Conservation (phyloP, 352 stramenopile species). For the Globisporangium rhizosaccharum region DNA sequence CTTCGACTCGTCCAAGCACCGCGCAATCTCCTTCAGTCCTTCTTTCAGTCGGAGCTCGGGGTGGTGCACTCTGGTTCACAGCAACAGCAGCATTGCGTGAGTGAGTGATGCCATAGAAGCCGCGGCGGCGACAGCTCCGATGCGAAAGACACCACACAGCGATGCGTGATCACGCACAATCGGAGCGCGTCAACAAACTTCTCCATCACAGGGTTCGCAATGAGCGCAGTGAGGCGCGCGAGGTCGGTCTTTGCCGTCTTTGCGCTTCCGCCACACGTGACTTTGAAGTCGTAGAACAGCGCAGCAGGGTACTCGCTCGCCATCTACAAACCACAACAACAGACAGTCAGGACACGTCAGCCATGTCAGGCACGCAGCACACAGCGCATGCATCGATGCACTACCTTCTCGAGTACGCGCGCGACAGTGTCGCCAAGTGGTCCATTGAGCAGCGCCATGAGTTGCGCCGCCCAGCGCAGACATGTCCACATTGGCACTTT, state of each 20-base stretch:
- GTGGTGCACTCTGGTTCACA: constrained; percentile 55
- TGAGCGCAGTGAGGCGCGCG: constrained; percentile 33
- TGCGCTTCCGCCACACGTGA: constrained; percentile 39
- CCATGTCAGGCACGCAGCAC: not conserved
- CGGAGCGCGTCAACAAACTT: constrained; percentile 75
- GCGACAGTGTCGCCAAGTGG: constrained; percentile 51
- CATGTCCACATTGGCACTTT: constrained; percentile 76
- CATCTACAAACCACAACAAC: constrained; percentile 30
- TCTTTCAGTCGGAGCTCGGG: constrained; percentile 79
- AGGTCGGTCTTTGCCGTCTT: constrained; percentile 41
- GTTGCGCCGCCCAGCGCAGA: constrained; percentile 67
- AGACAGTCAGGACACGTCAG: not conserved
- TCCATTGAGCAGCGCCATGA: constrained; percentile 66
- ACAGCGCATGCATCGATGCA: constrained; percentile 14
- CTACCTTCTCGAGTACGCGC: constrained; percentile 58
- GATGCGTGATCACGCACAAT: constrained; percentile 33
- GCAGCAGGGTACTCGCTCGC: constrained; percentile 63
- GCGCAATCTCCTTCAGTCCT: constrained; percentile 58
- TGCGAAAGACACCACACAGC: not conserved
- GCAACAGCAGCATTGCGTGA: constrained; percentile 1
- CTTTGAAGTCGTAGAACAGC: constrained; percentile 82
- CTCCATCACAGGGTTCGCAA: constrained; percentile 72
- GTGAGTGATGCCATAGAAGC: not conserved
- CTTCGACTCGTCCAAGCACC: constrained; percentile 53
- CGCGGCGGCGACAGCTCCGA: not conserved